Conservation (phyloP, 306 rosid species). For the Glycyrrhiza uralensis region DNA sequence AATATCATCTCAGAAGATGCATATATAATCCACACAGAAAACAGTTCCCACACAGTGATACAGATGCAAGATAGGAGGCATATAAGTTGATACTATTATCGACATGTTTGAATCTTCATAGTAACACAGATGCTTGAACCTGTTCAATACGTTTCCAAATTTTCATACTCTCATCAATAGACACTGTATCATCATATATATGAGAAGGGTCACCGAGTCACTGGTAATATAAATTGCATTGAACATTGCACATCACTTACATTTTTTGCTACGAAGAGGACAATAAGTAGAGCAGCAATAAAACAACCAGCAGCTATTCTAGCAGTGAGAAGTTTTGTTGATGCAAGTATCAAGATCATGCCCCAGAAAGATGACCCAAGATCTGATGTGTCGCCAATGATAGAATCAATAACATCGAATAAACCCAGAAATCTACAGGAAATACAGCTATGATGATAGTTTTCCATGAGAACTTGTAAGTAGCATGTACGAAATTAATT, state of each 20-base stretch:
- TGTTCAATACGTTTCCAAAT: not conserved
- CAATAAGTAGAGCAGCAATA: constrained; percentile 47
- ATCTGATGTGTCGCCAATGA: constrained; percentile 34
- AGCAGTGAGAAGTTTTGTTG: constrained; percentile 61
- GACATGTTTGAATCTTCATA: not conserved
- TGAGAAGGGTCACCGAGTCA: not conserved
- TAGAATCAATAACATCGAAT: not conserved
- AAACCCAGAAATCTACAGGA: not conserved
- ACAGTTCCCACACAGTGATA: not conserved
- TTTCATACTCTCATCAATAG: not conserved
- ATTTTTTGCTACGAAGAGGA: constrained; percentile 58
- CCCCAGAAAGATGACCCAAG: constrained; percentile 78
- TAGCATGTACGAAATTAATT: not conserved
- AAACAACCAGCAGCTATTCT: constrained; percentile 72
- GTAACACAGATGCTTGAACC: not conserved
- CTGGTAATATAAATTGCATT: not conserved
- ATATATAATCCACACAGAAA: not conserved
- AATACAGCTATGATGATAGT: not conserved
- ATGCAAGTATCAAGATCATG: constrained; percentile 64
- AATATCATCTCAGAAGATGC: not conserved
- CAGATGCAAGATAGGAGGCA: not conserved
- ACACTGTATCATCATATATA: not conserved
- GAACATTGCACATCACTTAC: constrained; percentile 32
- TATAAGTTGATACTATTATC: not conserved
- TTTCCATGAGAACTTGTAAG: not conserved